These are phyloP conservation scores for Primulina eburnea DNA, from an alignment of 257 asterid genomes.

Conservation along the genomic window DNA sequence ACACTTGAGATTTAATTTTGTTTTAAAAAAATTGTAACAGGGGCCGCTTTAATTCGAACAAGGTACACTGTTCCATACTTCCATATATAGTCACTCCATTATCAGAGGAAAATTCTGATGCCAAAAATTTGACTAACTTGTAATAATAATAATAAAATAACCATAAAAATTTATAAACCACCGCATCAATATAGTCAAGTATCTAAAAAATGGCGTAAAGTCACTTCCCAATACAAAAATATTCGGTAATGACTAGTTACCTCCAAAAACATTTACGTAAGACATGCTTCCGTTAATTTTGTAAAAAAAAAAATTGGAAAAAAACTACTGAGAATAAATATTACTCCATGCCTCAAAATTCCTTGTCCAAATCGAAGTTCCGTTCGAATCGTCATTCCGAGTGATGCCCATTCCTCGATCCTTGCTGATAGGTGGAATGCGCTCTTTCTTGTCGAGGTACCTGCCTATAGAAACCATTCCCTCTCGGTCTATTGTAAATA, in stretches of 20 bases:
- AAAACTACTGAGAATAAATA: conserved; percentile 36
- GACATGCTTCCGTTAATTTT: conserved; percentile 26
- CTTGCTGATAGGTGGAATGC: conserved; percentile 46
- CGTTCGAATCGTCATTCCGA: conserved; percentile 36
- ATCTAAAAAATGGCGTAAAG: conserved; percentile 21
- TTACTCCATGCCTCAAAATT: conserved; percentile 40
- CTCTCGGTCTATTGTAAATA: conserved; percentile 64
- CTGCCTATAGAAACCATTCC: conserved; percentile 70
- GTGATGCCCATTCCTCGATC: conserved; percentile 45
- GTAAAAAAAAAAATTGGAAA: conserved; percentile 24
- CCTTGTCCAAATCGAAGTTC: conserved; percentile 28
- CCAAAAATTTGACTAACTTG: background rate
- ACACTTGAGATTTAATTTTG: background rate
- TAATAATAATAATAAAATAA: background rate
- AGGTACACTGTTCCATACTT: too few relatives aligned
- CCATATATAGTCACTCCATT: background rate
- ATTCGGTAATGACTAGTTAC: conserved; percentile 19
- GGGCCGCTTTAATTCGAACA: background rate
- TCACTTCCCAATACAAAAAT: conserved; percentile 24
- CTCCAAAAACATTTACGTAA: conserved; percentile 32
- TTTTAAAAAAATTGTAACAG: too few relatives aligned
- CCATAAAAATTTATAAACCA: conserved; percentile 11
- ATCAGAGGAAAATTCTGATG: background rate
- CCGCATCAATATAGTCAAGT: conserved; percentile 22
- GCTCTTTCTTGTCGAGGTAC: conserved; percentile 54